Evolutionary conservation across 1,284 basidiomycete species (phyloP), one percentile per base, ranked within the genome.

Genomic region (Phylloboletellus chloephorus): DNA sequence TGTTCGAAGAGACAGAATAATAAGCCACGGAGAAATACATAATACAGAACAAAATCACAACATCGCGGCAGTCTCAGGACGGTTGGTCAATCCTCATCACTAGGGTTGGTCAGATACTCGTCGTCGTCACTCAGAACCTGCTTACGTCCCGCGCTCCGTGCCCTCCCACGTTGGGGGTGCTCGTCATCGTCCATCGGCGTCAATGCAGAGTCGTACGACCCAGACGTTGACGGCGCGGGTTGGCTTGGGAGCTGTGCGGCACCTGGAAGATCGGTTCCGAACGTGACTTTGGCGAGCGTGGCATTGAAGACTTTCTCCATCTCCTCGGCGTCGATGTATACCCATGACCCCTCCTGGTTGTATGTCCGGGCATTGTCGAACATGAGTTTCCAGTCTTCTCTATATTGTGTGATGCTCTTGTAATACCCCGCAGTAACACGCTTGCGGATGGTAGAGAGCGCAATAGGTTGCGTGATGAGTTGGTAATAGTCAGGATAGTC

Each of bases 401-500:
- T 74, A 68, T 84, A 93, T 36, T 75, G 69, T 24, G 76, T 68
- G 31, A 93, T 79, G 31, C 70, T 80, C 66, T 89, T 89, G 71
- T 93, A 90, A 42, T 78, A 73, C 26, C 76, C 74, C 44, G 77
- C 73, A 46, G 77, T 81, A 45, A 86, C 77, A 22, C 88, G 84
- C 58, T 92, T 92, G 46, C 88, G 85, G 57, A 98, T 84, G 49
- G 85, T 79, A 19, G 88, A 83, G 56, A 98, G 76, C 25, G 89
- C 83, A 53, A 98, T 96, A 1, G 94, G 95, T 32, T 75, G 71
- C 21, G 71, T 73, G 57, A 88, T 88, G 43, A 79, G 69, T 33
- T 79, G 70, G 61, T 92, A 93, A 63, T 97, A 98, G 57, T 96
- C 90, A 6, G 92, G 90, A 60, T 96, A 97, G 49, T 88, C 81